phyloP scores from a whole-genome alignment of 2,329 filamentous ascomycete genomes.

The Aspergillus ibericus region DNA sequence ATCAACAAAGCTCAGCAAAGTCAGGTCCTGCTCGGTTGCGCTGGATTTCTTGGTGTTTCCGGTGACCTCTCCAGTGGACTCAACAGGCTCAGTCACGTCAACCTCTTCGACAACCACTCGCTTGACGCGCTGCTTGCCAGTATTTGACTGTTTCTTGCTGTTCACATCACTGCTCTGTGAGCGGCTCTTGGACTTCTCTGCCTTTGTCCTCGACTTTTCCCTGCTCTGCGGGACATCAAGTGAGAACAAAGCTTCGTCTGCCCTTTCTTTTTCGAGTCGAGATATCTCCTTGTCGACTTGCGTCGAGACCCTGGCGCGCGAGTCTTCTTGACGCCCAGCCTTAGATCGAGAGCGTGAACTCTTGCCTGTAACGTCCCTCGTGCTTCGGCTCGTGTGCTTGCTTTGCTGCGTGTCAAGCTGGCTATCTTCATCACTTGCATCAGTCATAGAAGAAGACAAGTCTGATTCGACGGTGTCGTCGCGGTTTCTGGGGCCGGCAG shows the following conservation, averaged over 20 bases:
- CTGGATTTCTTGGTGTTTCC: constrained; percentile 30
- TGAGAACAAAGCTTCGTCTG: constrained; percentile 41
- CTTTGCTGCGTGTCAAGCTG: constrained; percentile 34
- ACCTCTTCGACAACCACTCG: constrained; percentile 38
- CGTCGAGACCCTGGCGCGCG: constrained; percentile 31
- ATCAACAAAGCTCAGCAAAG: constrained; percentile 57
- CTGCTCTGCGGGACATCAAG: constrained; percentile 31
- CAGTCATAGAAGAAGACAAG: constrained; percentile 22
- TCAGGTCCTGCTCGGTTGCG: constrained; percentile 43
- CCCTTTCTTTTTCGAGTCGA: constrained; percentile 37
- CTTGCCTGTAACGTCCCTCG: constrained; percentile 31
- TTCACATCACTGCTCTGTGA: constrained; percentile 20
- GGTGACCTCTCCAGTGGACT: constrained; percentile 26
- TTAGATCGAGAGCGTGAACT: constrained; percentile 30
- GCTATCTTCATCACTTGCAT: constrained; percentile 32
- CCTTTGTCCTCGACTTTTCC: constrained; percentile 23
- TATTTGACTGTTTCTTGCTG: constrained; percentile 36
- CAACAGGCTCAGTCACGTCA: constrained; percentile 32
- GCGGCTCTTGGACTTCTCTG: constrained; percentile 20
- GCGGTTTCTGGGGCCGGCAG: constrained; percentile 22
- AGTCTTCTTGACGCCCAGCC: constrained; percentile 27
- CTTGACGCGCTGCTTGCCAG: constrained; percentile 42
- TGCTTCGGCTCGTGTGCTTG: constrained; percentile 28
- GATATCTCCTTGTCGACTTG: constrained; percentile 40
- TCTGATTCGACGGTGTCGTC: constrained; percentile 32